phyloP scores from a whole-genome alignment of 163 green algal species.

The Scenedesmus sp. region DNA sequence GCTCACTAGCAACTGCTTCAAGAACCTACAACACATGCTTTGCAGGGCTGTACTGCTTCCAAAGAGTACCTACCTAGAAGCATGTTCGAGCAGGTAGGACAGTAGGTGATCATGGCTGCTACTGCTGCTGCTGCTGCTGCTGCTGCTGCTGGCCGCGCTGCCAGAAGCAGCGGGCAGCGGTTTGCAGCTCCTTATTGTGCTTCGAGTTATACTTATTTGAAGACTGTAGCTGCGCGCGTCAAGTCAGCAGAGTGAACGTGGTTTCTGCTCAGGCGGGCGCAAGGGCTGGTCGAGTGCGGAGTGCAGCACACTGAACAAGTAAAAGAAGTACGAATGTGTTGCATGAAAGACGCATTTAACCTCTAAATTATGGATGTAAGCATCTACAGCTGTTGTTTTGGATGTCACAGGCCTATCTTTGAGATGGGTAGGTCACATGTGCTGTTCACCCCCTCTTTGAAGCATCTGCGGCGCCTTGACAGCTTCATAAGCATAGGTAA shows the following conservation, averaged over 20 bases:
- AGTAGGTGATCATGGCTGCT: constrained; percentile 79
- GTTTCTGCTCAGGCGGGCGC: neutral
- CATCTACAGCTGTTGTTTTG: too few relatives aligned
- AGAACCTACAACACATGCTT: neutral
- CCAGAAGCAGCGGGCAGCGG: constrained; percentile 24
- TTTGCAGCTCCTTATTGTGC: neutral
- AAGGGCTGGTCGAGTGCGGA: neutral
- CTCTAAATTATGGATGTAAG: too few relatives aligned
- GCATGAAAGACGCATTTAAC: too few relatives aligned
- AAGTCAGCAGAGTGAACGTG: neutral
- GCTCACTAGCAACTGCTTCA: neutral
- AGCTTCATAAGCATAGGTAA: too few relatives aligned
- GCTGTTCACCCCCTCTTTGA: too few relatives aligned
- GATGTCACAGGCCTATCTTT: too few relatives aligned
- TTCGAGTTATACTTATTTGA: neutral
- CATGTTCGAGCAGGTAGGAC: constrained; percentile 92
- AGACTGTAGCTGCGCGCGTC: neutral
- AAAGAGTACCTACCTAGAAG: constrained; percentile 76
- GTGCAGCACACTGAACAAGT: neutral
- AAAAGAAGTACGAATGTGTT: neutral
- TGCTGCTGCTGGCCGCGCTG: constrained; percentile 25
- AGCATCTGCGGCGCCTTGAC: too few relatives aligned
- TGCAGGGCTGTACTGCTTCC: neutral
- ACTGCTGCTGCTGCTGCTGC: neutral
- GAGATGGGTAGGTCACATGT: too few relatives aligned